Conservation (phyloP, 805 yeast species). For the Scheffersomyces stipitis region DNA sequence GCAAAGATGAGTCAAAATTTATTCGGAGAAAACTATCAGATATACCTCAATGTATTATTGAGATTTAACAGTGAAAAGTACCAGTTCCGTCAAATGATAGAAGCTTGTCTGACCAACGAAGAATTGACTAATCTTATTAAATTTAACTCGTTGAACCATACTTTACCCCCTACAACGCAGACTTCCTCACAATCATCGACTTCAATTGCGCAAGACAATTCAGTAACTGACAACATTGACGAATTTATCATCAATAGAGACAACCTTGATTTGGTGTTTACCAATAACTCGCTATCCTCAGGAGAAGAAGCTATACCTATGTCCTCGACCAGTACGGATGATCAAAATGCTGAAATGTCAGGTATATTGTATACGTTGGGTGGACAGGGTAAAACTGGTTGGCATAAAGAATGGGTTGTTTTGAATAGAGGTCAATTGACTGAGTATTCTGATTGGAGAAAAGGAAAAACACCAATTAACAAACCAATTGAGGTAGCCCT, state of each 20-base stretch:
- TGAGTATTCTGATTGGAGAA: conserved; percentile 81
- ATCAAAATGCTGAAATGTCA: conserved; percentile 31
- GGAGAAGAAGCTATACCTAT: background rate
- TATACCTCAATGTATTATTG: conserved; percentile 33
- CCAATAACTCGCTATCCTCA: conserved; percentile 6
- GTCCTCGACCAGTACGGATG: conserved; percentile 8
- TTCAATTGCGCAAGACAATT: background rate
- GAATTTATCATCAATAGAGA: conserved; percentile 20
- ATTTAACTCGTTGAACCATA: conserved; percentile 22
- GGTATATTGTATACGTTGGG: conserved; percentile 60
- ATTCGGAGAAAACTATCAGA: conserved; percentile 21
- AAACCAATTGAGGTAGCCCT: conserved; percentile 71
- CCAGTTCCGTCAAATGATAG: conserved; percentile 41
- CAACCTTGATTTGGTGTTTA: conserved; percentile 31
- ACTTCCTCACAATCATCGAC: conserved; percentile 1
- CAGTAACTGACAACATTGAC: conserved; percentile 6
- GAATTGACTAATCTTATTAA: conserved; percentile 36
- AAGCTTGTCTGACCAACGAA: conserved; percentile 38
- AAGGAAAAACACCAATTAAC: conserved; percentile 58
- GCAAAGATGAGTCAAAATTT: conserved; percentile 14
- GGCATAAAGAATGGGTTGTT: conserved; percentile 91
- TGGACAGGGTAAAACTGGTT: conserved; percentile 62
- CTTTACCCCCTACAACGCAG: background rate
- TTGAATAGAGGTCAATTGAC: conserved; percentile 63
- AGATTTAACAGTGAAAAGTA: conserved; percentile 42